phyloP scores from a whole-genome alignment of 2,329 filamentous ascomycete species.

The Diaporthe humulicola region DNA sequence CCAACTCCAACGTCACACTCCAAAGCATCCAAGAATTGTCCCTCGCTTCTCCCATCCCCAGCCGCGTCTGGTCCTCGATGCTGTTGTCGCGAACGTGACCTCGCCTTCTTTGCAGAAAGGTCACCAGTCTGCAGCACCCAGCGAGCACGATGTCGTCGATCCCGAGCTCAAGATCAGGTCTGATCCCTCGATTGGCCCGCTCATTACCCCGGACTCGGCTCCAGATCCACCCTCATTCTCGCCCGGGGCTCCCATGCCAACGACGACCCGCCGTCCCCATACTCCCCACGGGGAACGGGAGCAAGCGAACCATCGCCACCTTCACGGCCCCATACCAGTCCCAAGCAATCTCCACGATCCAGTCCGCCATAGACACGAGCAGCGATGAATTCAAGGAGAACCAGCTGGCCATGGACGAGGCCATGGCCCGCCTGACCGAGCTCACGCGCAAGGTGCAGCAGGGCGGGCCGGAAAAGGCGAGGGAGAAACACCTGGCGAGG shows the following conservation, averaged over 20 bases:
- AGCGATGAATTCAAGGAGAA: slow-evolving; percentile 88
- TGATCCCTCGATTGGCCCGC: slow-evolving; percentile 24
- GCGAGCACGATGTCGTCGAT: slow-evolving; percentile 30
- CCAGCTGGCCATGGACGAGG: slow-evolving; percentile 79
- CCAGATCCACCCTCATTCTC: slow-evolving; percentile 34
- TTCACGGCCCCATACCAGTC: slow-evolving; percentile 88
- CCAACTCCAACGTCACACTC: slow-evolving; percentile 2
- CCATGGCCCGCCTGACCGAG: slow-evolving; percentile 76
- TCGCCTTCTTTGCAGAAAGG: slow-evolving; percentile 1
- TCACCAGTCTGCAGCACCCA: slow-evolving; percentile 15
- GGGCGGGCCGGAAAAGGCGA: slow-evolving; percentile 85
- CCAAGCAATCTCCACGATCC: slow-evolving; percentile 83
- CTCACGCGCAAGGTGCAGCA: slow-evolving; percentile 79
- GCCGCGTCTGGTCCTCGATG: background rate
- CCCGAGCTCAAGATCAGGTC: slow-evolving; percentile 27
- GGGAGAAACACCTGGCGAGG: slow-evolving; percentile 86
- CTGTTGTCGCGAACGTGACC: slow-evolving; percentile 10
- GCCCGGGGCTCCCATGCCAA: slow-evolving; percentile 33
- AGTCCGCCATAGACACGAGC: slow-evolving; percentile 80
- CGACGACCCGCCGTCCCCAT: slow-evolving; percentile 39
- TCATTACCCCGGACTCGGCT: slow-evolving; percentile 37
- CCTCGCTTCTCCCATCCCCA: background rate
- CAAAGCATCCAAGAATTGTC: background rate
- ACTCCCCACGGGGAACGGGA: slow-evolving; percentile 40
- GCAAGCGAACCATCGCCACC: slow-evolving; percentile 70